Percentiles rank a stretch among this genome's conserved stretches.
These are phyloP conservation scores for Termitomyces sp. DNA, from an alignment of 768 basidiomycete genomes.

Conservation along the genomic window DNA sequence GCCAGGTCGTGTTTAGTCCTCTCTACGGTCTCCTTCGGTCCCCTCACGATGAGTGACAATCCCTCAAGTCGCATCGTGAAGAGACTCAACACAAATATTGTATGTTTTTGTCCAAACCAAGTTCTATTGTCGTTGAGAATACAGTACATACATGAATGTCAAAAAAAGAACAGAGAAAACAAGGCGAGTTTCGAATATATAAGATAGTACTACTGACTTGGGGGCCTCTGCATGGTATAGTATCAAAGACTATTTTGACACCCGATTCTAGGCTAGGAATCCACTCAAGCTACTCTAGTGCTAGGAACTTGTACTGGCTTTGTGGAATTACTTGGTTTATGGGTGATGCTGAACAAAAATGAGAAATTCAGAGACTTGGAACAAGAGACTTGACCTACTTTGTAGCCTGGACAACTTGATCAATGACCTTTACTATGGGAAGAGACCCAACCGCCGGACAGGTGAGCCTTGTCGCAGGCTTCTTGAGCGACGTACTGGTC, in stretches of 20 bases:
- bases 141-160: no score
- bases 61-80: no score
- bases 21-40: no score
- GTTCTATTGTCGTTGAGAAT: no score
- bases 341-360: background rate
- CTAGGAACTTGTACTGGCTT: background rate
- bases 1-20: no score
- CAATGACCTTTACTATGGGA: background rate
- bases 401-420: conserved; percentile 10
- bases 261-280: background rate
- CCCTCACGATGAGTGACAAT: no score
- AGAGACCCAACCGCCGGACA: conserved; percentile 2
- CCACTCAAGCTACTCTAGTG: background rate
- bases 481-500: background rate
- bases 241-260: background rate
- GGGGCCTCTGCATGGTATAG: no score
- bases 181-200: no score
- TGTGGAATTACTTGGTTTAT: background rate
- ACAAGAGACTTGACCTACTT: conserved; percentile 3
- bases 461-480: conserved; percentile 6
- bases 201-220: no score
- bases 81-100: no score
- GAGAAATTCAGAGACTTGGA: background rate
- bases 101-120: no score
- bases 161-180: no score